phyloP scores from a whole-genome alignment of 1,284 basidiomycete species.

The Malassezia psittaci region DNA sequence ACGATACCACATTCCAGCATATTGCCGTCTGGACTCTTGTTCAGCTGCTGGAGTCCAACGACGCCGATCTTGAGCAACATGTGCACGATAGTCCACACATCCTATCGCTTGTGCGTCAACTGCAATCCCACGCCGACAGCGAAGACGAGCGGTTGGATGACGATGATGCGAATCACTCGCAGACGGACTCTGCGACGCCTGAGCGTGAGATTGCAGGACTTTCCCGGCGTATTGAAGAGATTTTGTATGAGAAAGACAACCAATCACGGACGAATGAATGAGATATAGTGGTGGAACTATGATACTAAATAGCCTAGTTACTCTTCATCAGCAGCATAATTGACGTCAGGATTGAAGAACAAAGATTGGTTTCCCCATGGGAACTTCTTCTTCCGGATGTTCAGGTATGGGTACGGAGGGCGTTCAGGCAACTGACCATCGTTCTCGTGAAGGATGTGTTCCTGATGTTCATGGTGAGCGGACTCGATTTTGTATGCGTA shows the following conservation, averaged over 20 bases:
- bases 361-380: slow-evolving; percentile 41
- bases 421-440: slow-evolving; percentile 32
- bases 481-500: slow-evolving; percentile 44
- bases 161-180: slow-evolving; percentile 21
- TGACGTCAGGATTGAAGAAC: slow-evolving; percentile 40
- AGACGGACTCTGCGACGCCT: slow-evolving; percentile 32
- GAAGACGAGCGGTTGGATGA: slow-evolving; percentile 21
- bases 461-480: slow-evolving; percentile 35
- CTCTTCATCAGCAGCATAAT: slow-evolving; percentile 23
- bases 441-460: slow-evolving; percentile 39
- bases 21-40: slow-evolving; percentile 93
- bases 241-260: slow-evolving; percentile 26
- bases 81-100: slow-evolving; percentile 35
- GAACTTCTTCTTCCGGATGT: slow-evolving; percentile 18
- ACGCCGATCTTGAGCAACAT: slow-evolving; percentile 51
- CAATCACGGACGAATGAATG: not conserved
- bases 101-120: slow-evolving; percentile 34
- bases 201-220: slow-evolving; percentile 42
- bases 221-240: slow-evolving; percentile 42
- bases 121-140: slow-evolving; percentile 21
- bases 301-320: not conserved
- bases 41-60: slow-evolving; percentile 85
- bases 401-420: slow-evolving; percentile 39
- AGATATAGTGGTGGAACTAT: slow-evolving; percentile 5
- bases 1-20: slow-evolving; percentile 99